Base-by-base conservation (phyloP, 768 basidiomycete genomes). In the Psilocybe cubensis region DNA sequence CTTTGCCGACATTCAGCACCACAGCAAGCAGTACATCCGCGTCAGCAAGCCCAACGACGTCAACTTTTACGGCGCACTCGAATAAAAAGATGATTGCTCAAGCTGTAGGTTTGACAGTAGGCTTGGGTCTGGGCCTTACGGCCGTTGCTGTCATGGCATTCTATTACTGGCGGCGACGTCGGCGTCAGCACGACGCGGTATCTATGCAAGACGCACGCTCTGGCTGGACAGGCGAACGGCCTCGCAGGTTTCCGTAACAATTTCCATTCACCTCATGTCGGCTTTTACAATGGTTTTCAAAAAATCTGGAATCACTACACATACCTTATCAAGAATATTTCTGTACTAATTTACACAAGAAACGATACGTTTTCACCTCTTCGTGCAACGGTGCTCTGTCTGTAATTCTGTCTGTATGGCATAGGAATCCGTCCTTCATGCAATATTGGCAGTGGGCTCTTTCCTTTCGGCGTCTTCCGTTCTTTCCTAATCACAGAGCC, bases 21-120 rank as follows among this genome's bases (percentile, higher is more conserved):
- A 50, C 61, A 18, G 58, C 60, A n/a, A 62, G 61, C 17, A 60
- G 56, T 7, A 20, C 53, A n/a, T 40, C 58, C 38, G 25, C 52
- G 31, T 46, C 54, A 17, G 62, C 62, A 4, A n/a, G 48, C 52
- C n/a, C 61, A 52, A 28, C 56, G 49, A 12, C 25, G 31, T 7
- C 53, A 35, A 3, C n/a, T 8, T 29, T 28, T 18, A 29, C 24
- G 46, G 14, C 11, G 27, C 27, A 28, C n/a, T 29, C 62, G 10
- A 54, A 43, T 44, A 59, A 58, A 40, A 62, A 52, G n/a, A 66
- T 68, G 56, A 63, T 76, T 18, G 72, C 68, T 6, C 63, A 72
- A 54, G 74, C 73, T 7, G 69, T 76, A 4, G 73, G 73, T 10
- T 48, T 76, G 1, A 74, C 74, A 10, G 65, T 76, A 1, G 74